Evolutionary conservation across 352 stramenopile genomes (phyloP).

Genomic region (Globisporangium middletonii): DNA sequence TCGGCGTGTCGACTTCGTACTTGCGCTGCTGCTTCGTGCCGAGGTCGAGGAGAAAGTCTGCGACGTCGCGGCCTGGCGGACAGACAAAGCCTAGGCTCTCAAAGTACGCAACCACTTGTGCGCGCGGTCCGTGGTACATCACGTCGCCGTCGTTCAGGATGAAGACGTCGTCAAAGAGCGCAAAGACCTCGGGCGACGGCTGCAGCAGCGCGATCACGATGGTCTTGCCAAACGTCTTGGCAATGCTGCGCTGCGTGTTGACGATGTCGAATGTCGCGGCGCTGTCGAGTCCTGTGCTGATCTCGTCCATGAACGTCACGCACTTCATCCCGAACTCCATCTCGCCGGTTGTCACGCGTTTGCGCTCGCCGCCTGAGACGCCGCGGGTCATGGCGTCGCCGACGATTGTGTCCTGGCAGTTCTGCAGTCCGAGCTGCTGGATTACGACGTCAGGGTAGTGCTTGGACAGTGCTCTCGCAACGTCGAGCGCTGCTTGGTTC

Average conservation of each 20-base stretch:
- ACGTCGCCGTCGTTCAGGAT: constrained; percentile 51
- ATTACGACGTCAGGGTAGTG: constrained; percentile 1
- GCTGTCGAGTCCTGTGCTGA: constrained; percentile 88
- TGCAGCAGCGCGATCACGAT: constrained; percentile 54
- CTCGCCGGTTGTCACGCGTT: constrained; percentile 44
- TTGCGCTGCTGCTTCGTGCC: constrained; percentile 30
- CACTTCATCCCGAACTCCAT: constrained; percentile 59
- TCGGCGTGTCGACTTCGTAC: constrained; percentile 24
- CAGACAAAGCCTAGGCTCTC: constrained; percentile 41
- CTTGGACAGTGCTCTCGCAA: not conserved
- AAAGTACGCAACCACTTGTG: constrained; percentile 25
- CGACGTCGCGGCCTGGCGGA: constrained; percentile 33
- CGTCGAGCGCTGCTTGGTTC: not conserved
- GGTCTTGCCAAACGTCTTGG: constrained; percentile 35
- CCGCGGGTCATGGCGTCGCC: constrained; percentile 38
- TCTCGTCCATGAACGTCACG: constrained; percentile 80
- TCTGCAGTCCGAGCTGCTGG: constrained; percentile 1
- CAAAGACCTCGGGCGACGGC: constrained; percentile 45
- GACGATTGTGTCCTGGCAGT: not conserved
- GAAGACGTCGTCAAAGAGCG: constrained; percentile 52
- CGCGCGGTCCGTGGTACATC: constrained; percentile 52
- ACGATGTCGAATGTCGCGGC: constrained; percentile 89
- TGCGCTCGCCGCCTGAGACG: constrained; percentile 43
- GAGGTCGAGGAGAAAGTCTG: constrained; percentile 49
- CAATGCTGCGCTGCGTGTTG: constrained; percentile 38